Evolutionary conservation across 2,329 filamentous ascomycete species (phyloP), one percentile per base, ranked within the genome.

Genomic region (Elsinoe fawcettii): DNA sequence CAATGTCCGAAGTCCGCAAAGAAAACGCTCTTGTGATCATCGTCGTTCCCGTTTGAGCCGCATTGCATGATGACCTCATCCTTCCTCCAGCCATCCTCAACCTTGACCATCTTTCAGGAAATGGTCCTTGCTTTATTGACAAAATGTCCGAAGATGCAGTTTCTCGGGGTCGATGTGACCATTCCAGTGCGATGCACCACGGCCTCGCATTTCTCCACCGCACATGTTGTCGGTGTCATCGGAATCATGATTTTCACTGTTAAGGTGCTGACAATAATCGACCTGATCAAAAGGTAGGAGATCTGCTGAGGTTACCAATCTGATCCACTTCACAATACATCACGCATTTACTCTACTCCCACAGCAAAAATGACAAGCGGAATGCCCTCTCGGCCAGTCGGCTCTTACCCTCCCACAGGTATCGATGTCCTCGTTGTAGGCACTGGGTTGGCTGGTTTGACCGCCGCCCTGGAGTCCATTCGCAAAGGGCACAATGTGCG

Each of bases 361-460:
- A 46, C 53, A 57, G 41, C 41, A 51, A 59, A 44, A 54, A 61
- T 61, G 59, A 66, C 66, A 37, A 53, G 49, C 32, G 32, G 39
- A 37, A 37, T 53, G 34, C 49, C 49, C 16, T 53, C 49, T 37
- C 77, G 73, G 64, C 77, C 77, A 16, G 68, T 80, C n/a, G 78
- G 78, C 34, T 77, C 76, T 2, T 55, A 80, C 65, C 73, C 74
- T 20, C 63, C 69, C 12, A 63, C 60, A 37, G 66, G 66, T 51
- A 66, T 68, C 46, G 65, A 66, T 59, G 65, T 68, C n/a, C 60
- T 68, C 32, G 61, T 68, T 36, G 65, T 68, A 2, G 66, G 66
- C 34, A 67, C 66, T 22, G 66, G 66, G 55, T 58, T 68, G 20
- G 66, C 66, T 41, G 66, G 66, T 41, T 58, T 68, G 30, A 63